Conservation (phyloP, 139 green algal genomes). For the Pleodorina starrii region DNA sequence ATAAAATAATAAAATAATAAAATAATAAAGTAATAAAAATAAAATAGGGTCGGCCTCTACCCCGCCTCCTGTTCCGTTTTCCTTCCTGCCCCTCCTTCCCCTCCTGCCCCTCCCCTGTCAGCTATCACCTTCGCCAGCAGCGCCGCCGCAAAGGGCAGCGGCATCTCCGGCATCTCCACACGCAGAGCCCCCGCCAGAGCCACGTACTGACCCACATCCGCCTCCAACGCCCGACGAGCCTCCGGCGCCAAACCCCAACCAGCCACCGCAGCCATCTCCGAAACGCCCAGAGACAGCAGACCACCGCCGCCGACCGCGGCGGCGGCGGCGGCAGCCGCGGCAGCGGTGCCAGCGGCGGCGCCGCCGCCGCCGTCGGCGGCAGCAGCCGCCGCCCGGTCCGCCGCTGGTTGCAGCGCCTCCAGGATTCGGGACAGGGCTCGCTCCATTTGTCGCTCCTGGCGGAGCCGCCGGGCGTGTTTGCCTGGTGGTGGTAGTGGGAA, state of each 20-base stretch:
- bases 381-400: slow-evolving; percentile 26
- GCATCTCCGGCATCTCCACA: slow-evolving; percentile 44
- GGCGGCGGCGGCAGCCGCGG: not conserved
- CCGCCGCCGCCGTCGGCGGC: slow-evolving; percentile 5
- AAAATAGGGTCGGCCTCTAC: too few relatives aligned
- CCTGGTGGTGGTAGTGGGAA: slow-evolving; percentile 1
- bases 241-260: slow-evolving; percentile 27
- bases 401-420: slow-evolving; percentile 57
- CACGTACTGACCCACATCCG: slow-evolving; percentile 49
- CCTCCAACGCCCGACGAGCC: slow-evolving; percentile 37
- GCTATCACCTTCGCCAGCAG: slow-evolving; percentile 21
- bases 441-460: slow-evolving; percentile 56
- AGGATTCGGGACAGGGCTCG: slow-evolving; percentile 51
- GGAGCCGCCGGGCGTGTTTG: slow-evolving; percentile 39
- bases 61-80: too few relatives aligned
- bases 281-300: slow-evolving; percentile 39
- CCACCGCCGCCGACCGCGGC: not conserved
- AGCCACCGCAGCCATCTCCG: slow-evolving; percentile 17
- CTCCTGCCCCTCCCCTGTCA: too few relatives aligned
- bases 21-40: not conserved
- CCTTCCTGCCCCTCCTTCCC: too few relatives aligned
- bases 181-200: slow-evolving; percentile 1
- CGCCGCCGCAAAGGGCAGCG: slow-evolving; percentile 38
- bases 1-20: not conserved
- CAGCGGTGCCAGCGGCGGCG: not conserved